Base-by-base conservation (phyloP, 495 filamentous ascomycete species). In the Endocarpon pusillum region DNA sequence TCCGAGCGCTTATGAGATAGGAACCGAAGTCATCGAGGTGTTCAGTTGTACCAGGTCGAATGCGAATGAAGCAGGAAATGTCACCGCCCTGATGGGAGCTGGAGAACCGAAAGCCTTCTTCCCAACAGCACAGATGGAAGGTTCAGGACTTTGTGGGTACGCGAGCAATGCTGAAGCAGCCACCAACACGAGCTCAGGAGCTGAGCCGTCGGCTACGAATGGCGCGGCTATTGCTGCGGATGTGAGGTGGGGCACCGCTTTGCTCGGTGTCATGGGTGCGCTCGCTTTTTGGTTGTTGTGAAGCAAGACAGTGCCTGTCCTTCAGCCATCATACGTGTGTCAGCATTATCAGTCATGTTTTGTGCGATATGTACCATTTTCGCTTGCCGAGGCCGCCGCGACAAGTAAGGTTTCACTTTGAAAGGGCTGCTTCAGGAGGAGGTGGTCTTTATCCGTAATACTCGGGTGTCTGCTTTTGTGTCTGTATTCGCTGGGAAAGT, bases 61-160 rank as follows among this genome's bases (percentile, higher is more conserved):
- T 14, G 56, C 46, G 4, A 51, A 52, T n/a, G 53, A 53, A 27
- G 37, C 42, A 10, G 42, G 44, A 6, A 8, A 16, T 2, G 37
- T 73, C 3, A 41, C 44, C 4, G 52, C 67, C 1, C 32, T 42
- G 3, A 60, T 70, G 41, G 42, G 44, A 5, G 40, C 38, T 0
- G 65, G 67, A 0, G 30, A 61, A 34, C 64, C 67, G 4, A 52
- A 51, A 37, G 54, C 69, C 3, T 58, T 59, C 17, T 53, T 40
- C 29, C 37, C 44, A n/a, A 34, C 37, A 4, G 34, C 36, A 6
- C 39, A 40, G 11, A 30, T 54, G 34, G 36, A 36, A 9, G 42
- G 40, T 12, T 47, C 43, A 30, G 46, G 49, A 7, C 34, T 52
- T 14, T 52, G 49, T 35, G 49, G 42, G 4, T 15, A n/a, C 12